Base-by-base conservation (phyloP, 2,329 filamentous ascomycete species). In the Colletotrichum cereale region DNA sequence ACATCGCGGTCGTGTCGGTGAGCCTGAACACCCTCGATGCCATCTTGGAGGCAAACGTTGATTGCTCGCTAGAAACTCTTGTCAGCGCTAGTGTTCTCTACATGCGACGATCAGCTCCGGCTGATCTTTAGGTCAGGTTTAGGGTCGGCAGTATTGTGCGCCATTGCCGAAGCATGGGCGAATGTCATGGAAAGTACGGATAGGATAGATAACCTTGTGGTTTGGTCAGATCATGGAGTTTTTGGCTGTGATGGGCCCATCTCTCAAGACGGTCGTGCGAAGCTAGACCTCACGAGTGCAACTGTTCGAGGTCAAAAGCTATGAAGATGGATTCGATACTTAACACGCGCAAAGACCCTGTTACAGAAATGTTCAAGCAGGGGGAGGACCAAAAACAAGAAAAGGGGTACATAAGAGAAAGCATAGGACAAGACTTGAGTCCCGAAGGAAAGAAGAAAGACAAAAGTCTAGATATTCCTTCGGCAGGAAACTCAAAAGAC, bases 21-120 rank as follows among this genome's bases (percentile, higher is more conserved):
- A 84, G 77, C 80, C 79, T 75, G 84, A 86, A 24, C 1, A 11
- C 36, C 11, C 34, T 21, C 21, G 12, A n/a, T n/a, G 18, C 34
- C 11, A 16, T 38, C 34, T 18, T 24, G 24, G 12, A 24, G 8
- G 11, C 10, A 16, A 16, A 56, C 11, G 10, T 0, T 24, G 8
- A 8, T 38, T n/a, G 2, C 21, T 11, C 21, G n/a, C 11, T 12
- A 36, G 18, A 50, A 16, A 26, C n/a, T 50, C 11, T 24, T n/a
- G 47, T 50, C 12, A 16, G 26, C 12, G 12, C 14, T 50, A 18
- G 47, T 29, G 24, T 16, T 16, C 47, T 24, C 47, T 29, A 29
- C 24, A 29, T 24, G 29, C 24, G 14, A 29, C 47, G 14, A 16
- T 16, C 21, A 38, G 8, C 8, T 10, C 10, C 10, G 36, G 36